Conservation (phyloP, 768 basidiomycete species). For the Panaeolus papilionaceus region DNA sequence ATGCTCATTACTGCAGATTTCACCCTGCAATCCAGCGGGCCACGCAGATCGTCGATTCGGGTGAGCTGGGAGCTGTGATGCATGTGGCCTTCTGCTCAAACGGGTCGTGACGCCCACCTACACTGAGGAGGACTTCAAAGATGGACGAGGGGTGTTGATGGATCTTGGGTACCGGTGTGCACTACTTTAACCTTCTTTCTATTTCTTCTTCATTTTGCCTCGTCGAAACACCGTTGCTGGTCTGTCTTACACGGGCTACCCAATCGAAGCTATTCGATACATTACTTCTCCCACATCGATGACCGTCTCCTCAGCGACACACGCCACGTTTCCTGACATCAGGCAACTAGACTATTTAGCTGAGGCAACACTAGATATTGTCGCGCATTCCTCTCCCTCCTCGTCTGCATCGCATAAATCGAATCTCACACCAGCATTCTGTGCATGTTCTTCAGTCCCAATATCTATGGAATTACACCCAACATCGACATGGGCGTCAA, state of each 20-base stretch:
- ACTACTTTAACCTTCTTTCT: conserved; percentile 23
- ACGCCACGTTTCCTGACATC: conserved; percentile 30
- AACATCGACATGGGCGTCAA: conserved; percentile 37
- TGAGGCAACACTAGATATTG: conserved; percentile 41
- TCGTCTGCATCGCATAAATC: conserved; percentile 33
- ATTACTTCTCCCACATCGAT: conserved; percentile 49
- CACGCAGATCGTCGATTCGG: conserved; percentile 60
- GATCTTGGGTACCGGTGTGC: conserved; percentile 64
- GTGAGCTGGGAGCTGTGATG: conserved; percentile 59
- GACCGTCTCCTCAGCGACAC: conserved; percentile 44
- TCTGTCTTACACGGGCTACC: conserved; percentile 45
- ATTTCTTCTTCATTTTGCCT: too few relatives aligned
- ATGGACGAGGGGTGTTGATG: conserved; percentile 67
- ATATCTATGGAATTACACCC: conserved; percentile 46
- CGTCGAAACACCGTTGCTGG: neutral
- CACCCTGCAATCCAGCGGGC: conserved; percentile 66
- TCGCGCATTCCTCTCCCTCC: neutral
- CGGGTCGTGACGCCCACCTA: conserved; percentile 39
- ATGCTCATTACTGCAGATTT: conserved; percentile 39
- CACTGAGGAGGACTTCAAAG: conserved; percentile 55
- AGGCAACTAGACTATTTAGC: conserved; percentile 47
- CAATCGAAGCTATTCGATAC: conserved; percentile 54
- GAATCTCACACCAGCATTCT: conserved; percentile 41
- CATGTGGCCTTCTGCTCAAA: conserved; percentile 46
- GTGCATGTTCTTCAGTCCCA: conserved; percentile 41